Conservation (phyloP, 2,329 filamentous ascomycete genomes). For the Ophiosphaerella narmari region DNA sequence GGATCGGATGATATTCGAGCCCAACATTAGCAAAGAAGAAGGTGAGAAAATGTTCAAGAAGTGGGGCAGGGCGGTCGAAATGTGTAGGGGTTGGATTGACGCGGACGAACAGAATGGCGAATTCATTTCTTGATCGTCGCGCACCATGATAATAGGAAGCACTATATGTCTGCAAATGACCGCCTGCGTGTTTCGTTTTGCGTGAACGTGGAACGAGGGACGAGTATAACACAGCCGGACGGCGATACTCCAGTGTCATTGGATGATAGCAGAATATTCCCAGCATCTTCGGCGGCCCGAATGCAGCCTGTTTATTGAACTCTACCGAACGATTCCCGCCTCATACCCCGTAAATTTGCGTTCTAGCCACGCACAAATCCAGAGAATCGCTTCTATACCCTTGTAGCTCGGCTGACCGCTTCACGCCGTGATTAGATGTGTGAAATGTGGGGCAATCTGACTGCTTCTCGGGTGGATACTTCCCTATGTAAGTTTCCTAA, state of each 20-base stretch:
- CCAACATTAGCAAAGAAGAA: conserved; percentile 63
- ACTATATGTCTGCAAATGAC: conserved; percentile 29
- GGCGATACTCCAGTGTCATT: background rate
- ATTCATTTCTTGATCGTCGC: conserved; percentile 25
- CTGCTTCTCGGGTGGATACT: background rate
- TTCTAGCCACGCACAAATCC: background rate
- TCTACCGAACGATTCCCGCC: background rate
- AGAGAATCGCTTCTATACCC: background rate
- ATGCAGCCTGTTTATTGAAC: background rate
- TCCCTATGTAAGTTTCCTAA: conserved; percentile 1
- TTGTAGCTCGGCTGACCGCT: conserved; percentile 54
- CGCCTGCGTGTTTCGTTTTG: conserved; percentile 14
- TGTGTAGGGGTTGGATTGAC: conserved; percentile 75
- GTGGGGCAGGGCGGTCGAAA: conserved; percentile 78
- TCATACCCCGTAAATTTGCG: background rate
- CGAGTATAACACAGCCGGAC: background rate
- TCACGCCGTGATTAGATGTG: background rate
- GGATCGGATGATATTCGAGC: conserved; percentile 72
- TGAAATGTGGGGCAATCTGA: background rate
- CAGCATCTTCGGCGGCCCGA: background rate
- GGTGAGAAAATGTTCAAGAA: conserved; percentile 67
- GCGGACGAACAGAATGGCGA: conserved; percentile 46
- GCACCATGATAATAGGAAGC: conserved; percentile 18
- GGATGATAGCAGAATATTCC: conserved; percentile 1
- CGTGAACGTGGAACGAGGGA: background rate